Evolutionary conservation across 2,329 filamentous ascomycete species (phyloP), one percentile per base, ranked within the genome.

Genomic region (Stagonosporopsis chrysanthemi): DNA sequence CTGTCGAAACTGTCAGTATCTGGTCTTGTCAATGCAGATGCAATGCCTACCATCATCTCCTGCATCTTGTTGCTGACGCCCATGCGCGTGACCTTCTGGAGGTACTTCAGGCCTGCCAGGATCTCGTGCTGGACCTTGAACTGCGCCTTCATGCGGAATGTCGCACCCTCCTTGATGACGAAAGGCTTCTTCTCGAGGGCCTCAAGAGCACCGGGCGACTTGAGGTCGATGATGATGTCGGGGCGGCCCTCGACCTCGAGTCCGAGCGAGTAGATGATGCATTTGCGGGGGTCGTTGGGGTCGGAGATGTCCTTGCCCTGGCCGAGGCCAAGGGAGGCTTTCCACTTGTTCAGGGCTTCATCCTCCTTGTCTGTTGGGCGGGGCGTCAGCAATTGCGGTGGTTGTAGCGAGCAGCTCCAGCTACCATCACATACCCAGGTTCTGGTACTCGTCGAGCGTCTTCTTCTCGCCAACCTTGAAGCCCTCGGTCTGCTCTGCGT

Each of bases 391-490:
- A 36, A 46, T 50, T 40, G 43, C 38, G 23, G 44, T 35, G 17
- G 33, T 14, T 35, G 36, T 39, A 31, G 56, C 23, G 17, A 39
- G n/a, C 11, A 19, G 17, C 38, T 19, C 15, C 23, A 23, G 39
- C n/a, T 45, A 19, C 8, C 42, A 35, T 24, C 23, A 83, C 90
- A 74, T 83, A 96, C 92, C 95, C 81, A 99, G 90, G 78, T 97
- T 84, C 75, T 94, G 86, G 81, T 97, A 97, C 79, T 97, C 91
- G 64, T 94, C 91, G 74, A 99, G 85, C 70, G 91, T 96, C 86
- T 98, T 97, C 89, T 97, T 97, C 86, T 97, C 92, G 68, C 92
- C 93, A 75, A 97, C 90, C 87, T 96, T 97, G 89, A 97, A 98
- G 77, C 94, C 94, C 81, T 93, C 89, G 66, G 93, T 97, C 81